Percentiles rank a stretch among this genome's conserved stretches.
These are phyloP conservation scores for Manihot esculenta DNA, from an alignment of 441 rosid species.

Conservation along the genomic window DNA sequence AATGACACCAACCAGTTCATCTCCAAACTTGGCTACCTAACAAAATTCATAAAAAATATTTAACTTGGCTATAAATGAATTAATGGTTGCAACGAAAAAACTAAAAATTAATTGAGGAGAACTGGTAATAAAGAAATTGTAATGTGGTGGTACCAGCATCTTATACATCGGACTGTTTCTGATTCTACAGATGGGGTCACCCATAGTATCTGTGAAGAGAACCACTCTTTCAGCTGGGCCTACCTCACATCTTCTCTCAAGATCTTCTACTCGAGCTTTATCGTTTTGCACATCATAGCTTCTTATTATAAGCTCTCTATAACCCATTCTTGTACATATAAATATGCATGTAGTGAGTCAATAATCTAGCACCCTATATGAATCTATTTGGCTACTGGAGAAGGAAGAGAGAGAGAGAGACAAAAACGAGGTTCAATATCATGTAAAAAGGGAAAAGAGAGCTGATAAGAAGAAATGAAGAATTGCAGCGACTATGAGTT, in stretches of 20 bases:
- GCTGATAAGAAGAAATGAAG: not conserved
- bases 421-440: too few species aligned
- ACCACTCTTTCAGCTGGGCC: conserved; percentile 51
- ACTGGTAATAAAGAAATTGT: not conserved
- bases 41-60: not conserved
- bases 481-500: not conserved
- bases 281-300: conserved; percentile 56
- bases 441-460: not conserved
- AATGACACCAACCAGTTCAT: conserved; percentile 63
- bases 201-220: conserved; percentile 69
- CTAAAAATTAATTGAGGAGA: not conserved
- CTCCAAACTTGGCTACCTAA: conserved; percentile 61
- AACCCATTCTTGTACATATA: conserved; percentile 24
- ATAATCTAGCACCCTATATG: conserved; percentile 7
- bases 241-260: conserved; percentile 73
- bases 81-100: too few species aligned
- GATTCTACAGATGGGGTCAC: conserved; percentile 88
- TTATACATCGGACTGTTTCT: conserved; percentile 60
- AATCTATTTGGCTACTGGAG: too few species aligned
- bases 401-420: conserved; percentile 3
- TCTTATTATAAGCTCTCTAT: conserved; percentile 39
- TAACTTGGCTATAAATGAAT: too few species aligned
- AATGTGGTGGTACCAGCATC: conserved; percentile 56
- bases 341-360: not conserved
- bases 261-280: conserved; percentile 46